Conservation (phyloP, 2,329 filamentous ascomycete genomes). For the Epichloe sp. region DNA sequence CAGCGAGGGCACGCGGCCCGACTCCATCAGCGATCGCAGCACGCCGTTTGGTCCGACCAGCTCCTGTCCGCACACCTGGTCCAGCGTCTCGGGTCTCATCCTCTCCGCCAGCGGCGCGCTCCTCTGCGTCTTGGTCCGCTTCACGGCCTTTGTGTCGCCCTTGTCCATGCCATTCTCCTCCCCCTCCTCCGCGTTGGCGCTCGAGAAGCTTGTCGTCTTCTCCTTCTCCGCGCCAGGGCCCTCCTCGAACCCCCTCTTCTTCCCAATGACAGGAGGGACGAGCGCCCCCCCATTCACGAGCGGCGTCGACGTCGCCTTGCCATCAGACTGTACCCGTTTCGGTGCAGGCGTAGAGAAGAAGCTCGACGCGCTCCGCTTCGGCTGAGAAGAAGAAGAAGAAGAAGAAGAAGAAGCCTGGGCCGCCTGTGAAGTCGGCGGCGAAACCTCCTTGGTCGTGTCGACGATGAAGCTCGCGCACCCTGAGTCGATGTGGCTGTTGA, state of each 20-base stretch:
- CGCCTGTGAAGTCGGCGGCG: conserved; percentile 15
- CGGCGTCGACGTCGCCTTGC: conserved; percentile 16
- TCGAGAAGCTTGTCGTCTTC: too few relatives aligned
- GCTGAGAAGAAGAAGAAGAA: conserved; percentile 18
- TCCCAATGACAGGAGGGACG: conserved; percentile 19
- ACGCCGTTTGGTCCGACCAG: conserved; percentile 78
- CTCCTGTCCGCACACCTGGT: conserved; percentile 84
- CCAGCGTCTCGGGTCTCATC: conserved; percentile 74
- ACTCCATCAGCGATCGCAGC: conserved; percentile 72
- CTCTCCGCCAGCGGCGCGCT: conserved; percentile 82
- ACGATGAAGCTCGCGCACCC: conserved; percentile 57
- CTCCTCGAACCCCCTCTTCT: conserved; percentile 42
- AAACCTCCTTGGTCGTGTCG: conserved; percentile 25
- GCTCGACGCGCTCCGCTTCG: conserved; percentile 41
- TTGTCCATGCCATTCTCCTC: background rate
- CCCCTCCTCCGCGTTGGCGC: background rate
- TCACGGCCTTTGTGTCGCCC: conserved; percentile 21
- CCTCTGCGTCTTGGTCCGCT: conserved; percentile 56
- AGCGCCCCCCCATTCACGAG: conserved; percentile 18
- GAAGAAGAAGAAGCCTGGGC: too few relatives aligned
- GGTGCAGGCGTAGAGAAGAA: conserved; percentile 51
- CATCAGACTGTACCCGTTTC: conserved; percentile 32
- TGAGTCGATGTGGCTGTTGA: conserved; percentile 87
- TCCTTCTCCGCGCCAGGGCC: conserved; percentile 27
- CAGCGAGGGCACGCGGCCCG: conserved; percentile 82